A percentile compares a stretch with the other conserved stretches of the same genome.
phyloP scores from a whole-genome alignment of 148 eudicot genomes.

The Heliosperma pusillum region DNA sequence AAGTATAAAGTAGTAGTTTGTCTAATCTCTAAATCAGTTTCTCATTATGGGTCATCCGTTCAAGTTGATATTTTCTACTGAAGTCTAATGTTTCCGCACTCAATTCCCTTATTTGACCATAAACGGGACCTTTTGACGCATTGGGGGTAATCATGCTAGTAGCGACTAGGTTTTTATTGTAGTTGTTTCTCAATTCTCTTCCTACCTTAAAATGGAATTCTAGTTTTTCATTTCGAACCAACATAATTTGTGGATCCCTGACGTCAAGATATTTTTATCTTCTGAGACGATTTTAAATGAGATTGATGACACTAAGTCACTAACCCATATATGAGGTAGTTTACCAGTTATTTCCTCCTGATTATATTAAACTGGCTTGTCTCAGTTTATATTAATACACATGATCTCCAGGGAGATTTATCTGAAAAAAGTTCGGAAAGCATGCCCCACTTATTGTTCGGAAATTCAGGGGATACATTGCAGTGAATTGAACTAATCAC shows the following conservation, averaged over 20 bases:
- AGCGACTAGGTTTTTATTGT: too few species aligned
- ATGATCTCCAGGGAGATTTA: not conserved
- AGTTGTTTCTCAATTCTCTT: not conserved
- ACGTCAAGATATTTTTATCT: too few species aligned
- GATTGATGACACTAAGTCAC: too few species aligned
- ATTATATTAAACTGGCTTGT: too few species aligned
- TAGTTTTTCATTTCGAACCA: not conserved
- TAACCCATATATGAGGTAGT: too few species aligned
- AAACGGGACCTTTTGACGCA: too few species aligned
- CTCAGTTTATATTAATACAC: too few species aligned
- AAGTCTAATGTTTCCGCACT: not conserved
- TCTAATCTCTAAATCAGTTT: not conserved
- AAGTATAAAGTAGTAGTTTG: not conserved
- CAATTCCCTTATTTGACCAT: not conserved
- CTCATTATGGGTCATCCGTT: not conserved
- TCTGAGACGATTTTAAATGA: too few species aligned
- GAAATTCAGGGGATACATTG: not conserved
- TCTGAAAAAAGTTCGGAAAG: not conserved
- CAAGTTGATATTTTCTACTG: not conserved
- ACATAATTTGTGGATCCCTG: too few species aligned
- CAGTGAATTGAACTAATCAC: not conserved
- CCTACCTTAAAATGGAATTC: not conserved
- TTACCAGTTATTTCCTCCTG: too few species aligned
- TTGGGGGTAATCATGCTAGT: too few species aligned
- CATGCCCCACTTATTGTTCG: not conserved